A percentile compares a stretch with the other conserved stretches of the same genome.
These are phyloP conservation scores for Balansia obtecta DNA, from an alignment of 2,329 filamentous ascomycete species.

Conservation along the genomic window DNA sequence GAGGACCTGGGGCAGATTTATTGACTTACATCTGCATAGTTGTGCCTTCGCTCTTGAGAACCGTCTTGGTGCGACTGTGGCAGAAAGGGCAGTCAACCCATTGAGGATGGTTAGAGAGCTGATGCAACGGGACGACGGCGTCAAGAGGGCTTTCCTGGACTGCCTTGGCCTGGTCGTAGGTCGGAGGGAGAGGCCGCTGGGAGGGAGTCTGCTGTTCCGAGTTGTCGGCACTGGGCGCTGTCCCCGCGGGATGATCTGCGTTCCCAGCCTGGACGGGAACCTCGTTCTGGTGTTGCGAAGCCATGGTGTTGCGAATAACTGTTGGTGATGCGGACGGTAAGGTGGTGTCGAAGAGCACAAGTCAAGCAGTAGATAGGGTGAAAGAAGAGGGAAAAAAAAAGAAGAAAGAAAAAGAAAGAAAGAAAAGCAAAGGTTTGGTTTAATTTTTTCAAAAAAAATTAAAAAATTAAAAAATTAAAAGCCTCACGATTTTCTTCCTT, in stretches of 20 bases:
- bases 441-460: too few relatives aligned
- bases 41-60: constrained; percentile 12
- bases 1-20: not conserved
- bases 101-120: constrained; percentile 13
- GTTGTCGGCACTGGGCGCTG: not conserved
- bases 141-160: not conserved
- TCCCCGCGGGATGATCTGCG: not conserved
- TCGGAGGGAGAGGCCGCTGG: not conserved
- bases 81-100: constrained; percentile 21
- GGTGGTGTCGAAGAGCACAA: not conserved
- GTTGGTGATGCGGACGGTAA: not conserved
- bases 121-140: constrained; percentile 11
- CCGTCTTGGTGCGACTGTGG: constrained; percentile 13
- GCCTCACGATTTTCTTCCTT: too few relatives aligned
- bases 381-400: too few relatives aligned
- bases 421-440: too few relatives aligned
- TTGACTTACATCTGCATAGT: constrained; percentile 15
- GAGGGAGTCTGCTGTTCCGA: not conserved
- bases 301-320: not conserved
- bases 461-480: too few relatives aligned
- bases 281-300: not conserved
- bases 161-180: constrained; percentile 1
- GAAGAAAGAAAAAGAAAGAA: too few relatives aligned
- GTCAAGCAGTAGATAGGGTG: too few relatives aligned
- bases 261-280: not conserved